phyloP scores from a whole-genome alignment of 1,139 yeast genomes.

The Nadsonia commutata region DNA sequence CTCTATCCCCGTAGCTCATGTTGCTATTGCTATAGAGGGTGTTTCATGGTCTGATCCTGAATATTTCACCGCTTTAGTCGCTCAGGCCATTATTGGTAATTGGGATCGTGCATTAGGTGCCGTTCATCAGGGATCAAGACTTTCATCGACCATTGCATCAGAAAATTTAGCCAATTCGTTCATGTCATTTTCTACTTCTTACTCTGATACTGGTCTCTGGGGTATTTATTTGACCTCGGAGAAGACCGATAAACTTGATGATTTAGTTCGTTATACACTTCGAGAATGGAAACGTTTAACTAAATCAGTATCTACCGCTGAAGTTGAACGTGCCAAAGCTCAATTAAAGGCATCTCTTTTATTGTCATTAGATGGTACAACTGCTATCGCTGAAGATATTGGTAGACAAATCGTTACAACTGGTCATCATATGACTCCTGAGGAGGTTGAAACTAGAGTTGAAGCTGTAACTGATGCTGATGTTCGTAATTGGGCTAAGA shows the following conservation, averaged over 20 bases:
- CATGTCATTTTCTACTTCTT: conserved; percentile 93
- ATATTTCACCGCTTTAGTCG: conserved; percentile 86
- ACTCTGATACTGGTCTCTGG: conserved; percentile 96
- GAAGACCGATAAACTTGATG: conserved; percentile 48
- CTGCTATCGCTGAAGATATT: conserved; percentile 94
- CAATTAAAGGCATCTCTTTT: conserved; percentile 86
- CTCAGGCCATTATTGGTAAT: conserved; percentile 92
- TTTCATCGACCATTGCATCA: conserved; percentile 63
- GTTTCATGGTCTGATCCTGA: conserved; percentile 96
- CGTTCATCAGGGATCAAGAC: conserved; percentile 76
- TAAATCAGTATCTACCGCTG: conserved; percentile 67
- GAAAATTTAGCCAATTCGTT: conserved; percentile 79
- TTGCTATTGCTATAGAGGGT: conserved; percentile 94
- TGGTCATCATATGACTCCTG: conserved; percentile 81
- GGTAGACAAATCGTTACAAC: conserved; percentile 95
- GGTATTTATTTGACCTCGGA: conserved; percentile 89
- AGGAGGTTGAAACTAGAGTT: conserved; percentile 76
- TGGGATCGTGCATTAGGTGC: conserved; percentile 94
- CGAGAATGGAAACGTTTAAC: conserved; percentile 84
- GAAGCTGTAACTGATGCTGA: conserved; percentile 67
- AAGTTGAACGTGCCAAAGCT: conserved; percentile 87
- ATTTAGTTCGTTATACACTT: conserved; percentile 55
- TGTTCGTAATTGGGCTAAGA: conserved; percentile 79
- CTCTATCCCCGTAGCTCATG: conserved; percentile 75
- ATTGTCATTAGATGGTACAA: conserved; percentile 82